These are phyloP conservation scores for Suillus spraguei DNA, from an alignment of 768 basidiomycete genomes.

Conservation along the genomic window DNA sequence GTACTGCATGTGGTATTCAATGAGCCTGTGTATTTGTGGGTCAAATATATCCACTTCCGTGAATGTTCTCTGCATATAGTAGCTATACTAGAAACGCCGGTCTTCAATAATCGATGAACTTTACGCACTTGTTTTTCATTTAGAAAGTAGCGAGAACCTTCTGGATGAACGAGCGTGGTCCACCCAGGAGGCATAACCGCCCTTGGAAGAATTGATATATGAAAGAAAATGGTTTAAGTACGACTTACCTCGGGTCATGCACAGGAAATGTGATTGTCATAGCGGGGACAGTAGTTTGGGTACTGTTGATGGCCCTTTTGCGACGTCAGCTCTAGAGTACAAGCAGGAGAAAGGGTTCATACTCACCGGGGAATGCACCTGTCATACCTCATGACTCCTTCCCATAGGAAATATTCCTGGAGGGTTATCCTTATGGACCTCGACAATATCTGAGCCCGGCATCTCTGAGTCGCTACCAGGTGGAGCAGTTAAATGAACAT, in stretches of 20 bases:
- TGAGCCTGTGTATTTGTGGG: not conserved
- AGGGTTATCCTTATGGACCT: not conserved
- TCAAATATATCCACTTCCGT: not conserved
- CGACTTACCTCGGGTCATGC: not conserved
- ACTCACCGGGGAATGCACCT: not conserved
- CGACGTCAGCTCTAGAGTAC: not conserved
- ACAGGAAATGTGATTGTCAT: slow-evolving; percentile 1
- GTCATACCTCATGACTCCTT: slow-evolving; percentile 17
- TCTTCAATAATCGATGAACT: not conserved
- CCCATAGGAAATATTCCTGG: slow-evolving; percentile 22
- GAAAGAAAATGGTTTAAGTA: not conserved
- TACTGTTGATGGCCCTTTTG: not conserved
- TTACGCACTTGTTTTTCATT: slow-evolving; percentile 44
- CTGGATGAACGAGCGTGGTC: slow-evolving; percentile 23
- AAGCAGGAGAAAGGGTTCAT: not conserved
- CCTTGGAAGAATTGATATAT: not conserved
- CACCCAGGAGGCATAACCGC: slow-evolving; percentile 38
- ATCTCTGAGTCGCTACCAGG: slow-evolving; percentile 7
- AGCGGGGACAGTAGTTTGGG: not conserved
- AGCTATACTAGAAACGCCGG: not conserved
- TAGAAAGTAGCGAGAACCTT: slow-evolving; percentile 64
- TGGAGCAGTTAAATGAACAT: not conserved
- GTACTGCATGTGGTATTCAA: not conserved
- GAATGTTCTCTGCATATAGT: not conserved
- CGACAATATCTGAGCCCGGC: slow-evolving; percentile 11